Percentiles rank a stretch among this genome's conserved stretches.
Evolutionary conservation across 2,329 filamentous ascomycete species (phyloP).

Genomic region (Fonsecaea erecta): DNA sequence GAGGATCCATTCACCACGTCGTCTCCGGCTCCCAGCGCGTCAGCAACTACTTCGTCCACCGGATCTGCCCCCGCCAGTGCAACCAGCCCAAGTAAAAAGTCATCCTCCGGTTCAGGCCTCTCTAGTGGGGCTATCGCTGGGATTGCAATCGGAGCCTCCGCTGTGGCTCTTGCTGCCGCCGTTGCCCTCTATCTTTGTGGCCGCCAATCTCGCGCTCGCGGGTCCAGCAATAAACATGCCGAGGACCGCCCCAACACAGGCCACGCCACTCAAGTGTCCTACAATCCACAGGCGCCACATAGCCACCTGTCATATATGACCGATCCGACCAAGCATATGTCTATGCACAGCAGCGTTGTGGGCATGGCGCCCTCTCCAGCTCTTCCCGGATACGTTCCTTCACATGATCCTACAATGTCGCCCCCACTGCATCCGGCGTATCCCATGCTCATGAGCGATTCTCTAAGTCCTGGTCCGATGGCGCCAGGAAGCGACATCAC

Average conservation of each 20-base stretch:
- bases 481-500: slow-evolving; percentile 7
- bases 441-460: slow-evolving; percentile 17
- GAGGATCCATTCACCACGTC: slow-evolving; percentile 24
- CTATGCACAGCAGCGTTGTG: slow-evolving; percentile 27
- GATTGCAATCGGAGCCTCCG: slow-evolving; percentile 29
- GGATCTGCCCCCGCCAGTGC: background rate
- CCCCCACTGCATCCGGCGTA: slow-evolving; percentile 20
- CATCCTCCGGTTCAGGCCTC: slow-evolving; percentile 15
- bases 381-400: slow-evolving; percentile 28
- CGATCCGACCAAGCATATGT: slow-evolving; percentile 29
- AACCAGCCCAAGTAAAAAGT: background rate
- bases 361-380: slow-evolving; percentile 16
- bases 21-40: slow-evolving; percentile 10
- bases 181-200: slow-evolving; percentile 29
- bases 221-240: background rate
- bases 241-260: slow-evolving; percentile 20
- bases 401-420: slow-evolving; percentile 23
- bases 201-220: slow-evolving; percentile 18
- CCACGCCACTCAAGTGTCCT: slow-evolving; percentile 10
- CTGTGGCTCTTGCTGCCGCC: slow-evolving; percentile 25
- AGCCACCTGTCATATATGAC: slow-evolving; percentile 22
- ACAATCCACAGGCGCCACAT: slow-evolving; percentile 5
- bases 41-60: slow-evolving; percentile 4
- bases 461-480: slow-evolving; percentile 10
- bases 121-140: slow-evolving; percentile 29